A percentile compares a stretch with the other conserved stretches of the same genome.
These are phyloP conservation scores for Vigna angularis DNA, from an alignment of 306 rosid species.

Conservation along the genomic window DNA sequence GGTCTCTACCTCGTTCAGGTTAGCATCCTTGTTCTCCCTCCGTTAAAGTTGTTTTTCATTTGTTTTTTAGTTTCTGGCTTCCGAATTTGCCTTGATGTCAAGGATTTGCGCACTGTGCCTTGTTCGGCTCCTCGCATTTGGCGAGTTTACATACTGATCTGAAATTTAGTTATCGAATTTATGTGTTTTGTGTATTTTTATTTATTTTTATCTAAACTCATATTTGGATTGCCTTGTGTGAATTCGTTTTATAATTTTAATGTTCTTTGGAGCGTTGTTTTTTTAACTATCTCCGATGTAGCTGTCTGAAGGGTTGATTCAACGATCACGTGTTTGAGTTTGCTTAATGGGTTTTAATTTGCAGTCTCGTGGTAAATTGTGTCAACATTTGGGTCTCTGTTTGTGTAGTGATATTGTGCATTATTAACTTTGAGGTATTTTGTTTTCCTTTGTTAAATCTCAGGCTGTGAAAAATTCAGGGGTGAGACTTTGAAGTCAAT, in stretches of 20 bases:
- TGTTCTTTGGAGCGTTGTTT: neutral
- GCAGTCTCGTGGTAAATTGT: neutral
- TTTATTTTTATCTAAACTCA: neutral
- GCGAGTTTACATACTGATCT: slow-evolving; percentile 14
- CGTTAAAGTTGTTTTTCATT: neutral
- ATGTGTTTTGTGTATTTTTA: neutral
- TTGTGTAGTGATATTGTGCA: neutral
- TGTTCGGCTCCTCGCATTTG: slow-evolving; percentile 15
- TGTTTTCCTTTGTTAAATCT: neutral
- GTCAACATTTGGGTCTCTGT: slow-evolving; percentile 10
- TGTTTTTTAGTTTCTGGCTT: neutral
- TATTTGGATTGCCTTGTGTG: neutral
- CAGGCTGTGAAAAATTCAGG: neutral
- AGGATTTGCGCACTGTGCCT: neutral
- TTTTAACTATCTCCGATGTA: neutral
- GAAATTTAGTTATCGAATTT: neutral
- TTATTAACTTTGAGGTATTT: neutral
- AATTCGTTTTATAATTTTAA: no score
- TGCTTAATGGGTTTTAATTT: slow-evolving; percentile 13
- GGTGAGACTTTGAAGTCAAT: neutral
- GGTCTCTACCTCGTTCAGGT: slow-evolving; percentile 79
- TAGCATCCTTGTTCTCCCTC: neutral
- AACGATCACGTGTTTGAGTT: slow-evolving; percentile 18
- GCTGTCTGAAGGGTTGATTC: slow-evolving; percentile 18
- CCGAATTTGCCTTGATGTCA: slow-evolving; percentile 6